phyloP scores from a whole-genome alignment of 257 asterid species.

The Linaria vulgaris region DNA sequence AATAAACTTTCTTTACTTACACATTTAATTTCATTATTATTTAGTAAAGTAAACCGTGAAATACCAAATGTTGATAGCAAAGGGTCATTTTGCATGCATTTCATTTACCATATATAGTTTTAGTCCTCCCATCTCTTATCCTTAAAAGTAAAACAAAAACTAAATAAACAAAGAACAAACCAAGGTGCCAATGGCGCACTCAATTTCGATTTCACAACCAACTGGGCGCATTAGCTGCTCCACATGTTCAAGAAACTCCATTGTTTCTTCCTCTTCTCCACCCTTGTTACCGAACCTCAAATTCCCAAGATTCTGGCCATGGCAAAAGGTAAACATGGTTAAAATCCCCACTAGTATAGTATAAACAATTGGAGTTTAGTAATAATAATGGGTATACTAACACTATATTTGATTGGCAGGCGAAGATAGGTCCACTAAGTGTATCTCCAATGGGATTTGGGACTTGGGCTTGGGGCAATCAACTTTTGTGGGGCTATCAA shows the following conservation, averaged over 20 bases:
- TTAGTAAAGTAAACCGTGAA: too few species aligned
- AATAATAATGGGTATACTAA: too few species aligned
- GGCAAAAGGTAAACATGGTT: slow-evolving; percentile 64
- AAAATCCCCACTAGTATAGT: not conserved
- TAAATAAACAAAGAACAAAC: slow-evolving; percentile 5
- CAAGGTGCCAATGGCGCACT: slow-evolving; percentile 43
- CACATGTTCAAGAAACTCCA: slow-evolving; percentile 37
- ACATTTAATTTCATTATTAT: too few species aligned
- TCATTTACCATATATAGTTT: not conserved
- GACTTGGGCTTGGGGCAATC: slow-evolving; percentile 99
- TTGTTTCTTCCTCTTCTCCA: slow-evolving; percentile 42
- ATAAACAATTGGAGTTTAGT: not conserved
- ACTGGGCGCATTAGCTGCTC: slow-evolving; percentile 41
- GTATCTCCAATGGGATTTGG: slow-evolving; percentile 99
- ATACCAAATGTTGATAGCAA: too few species aligned
- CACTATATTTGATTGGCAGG: slow-evolving; percentile 40
- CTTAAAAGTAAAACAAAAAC: not conserved
- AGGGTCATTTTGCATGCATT: not conserved
- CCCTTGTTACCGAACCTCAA: slow-evolving; percentile 46
- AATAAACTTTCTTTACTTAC: too few species aligned
- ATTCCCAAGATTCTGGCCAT: slow-evolving; percentile 90
- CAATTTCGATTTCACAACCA: slow-evolving; percentile 38
- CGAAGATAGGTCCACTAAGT: slow-evolving; percentile 67
- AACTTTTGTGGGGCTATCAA: slow-evolving; percentile 89
- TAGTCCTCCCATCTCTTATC: slow-evolving; percentile 32